A percentile compares a stretch with the other conserved stretches of the same genome.
These are phyloP conservation scores for Claviceps monticola DNA, from an alignment of 2,329 filamentous ascomycete genomes.

Conservation along the genomic window DNA sequence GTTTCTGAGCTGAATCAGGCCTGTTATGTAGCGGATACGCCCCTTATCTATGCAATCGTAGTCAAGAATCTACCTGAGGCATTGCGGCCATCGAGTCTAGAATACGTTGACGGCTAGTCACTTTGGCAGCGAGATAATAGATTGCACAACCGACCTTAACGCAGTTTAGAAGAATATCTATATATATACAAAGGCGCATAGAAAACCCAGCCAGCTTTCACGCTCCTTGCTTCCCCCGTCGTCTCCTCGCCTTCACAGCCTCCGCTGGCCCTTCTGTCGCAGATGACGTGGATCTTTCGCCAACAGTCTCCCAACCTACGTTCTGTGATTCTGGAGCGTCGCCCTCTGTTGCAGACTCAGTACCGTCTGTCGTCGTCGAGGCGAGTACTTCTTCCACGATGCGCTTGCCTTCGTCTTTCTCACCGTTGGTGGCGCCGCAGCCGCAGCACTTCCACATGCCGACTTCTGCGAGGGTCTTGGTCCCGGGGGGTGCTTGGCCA, in stretches of 20 bases:
- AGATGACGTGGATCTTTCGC: neutral
- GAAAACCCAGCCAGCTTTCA: neutral
- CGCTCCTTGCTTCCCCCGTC: neutral
- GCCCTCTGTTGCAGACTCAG: conserved; percentile 3
- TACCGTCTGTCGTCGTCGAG: conserved; percentile 10
- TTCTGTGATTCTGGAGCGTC: conserved; percentile 4
- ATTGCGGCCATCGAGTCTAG: too few species aligned
- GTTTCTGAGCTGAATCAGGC: too few species aligned
- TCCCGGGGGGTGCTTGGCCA: conserved; percentile 84
- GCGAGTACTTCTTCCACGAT: conserved; percentile 53
- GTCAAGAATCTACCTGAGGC: too few species aligned
- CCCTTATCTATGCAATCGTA: too few species aligned
- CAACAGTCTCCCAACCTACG: neutral
- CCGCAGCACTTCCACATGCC: conserved; percentile 79
- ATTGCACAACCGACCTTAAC: too few species aligned
- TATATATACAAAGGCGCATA: too few species aligned
- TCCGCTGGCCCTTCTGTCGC: conserved; percentile 1
- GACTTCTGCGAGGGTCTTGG: conserved; percentile 60
- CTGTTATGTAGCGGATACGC: too few species aligned
- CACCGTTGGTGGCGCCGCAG: conserved; percentile 73
- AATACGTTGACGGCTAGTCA: too few species aligned
- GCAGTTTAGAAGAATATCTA: too few species aligned
- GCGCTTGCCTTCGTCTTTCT: conserved; percentile 60
- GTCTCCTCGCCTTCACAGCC: conserved; percentile 2
- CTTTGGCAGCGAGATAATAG: too few species aligned